Evolutionary conservation across 2,329 filamentous ascomycete species (phyloP).

Genomic region (Hypoxylon sp.): DNA sequence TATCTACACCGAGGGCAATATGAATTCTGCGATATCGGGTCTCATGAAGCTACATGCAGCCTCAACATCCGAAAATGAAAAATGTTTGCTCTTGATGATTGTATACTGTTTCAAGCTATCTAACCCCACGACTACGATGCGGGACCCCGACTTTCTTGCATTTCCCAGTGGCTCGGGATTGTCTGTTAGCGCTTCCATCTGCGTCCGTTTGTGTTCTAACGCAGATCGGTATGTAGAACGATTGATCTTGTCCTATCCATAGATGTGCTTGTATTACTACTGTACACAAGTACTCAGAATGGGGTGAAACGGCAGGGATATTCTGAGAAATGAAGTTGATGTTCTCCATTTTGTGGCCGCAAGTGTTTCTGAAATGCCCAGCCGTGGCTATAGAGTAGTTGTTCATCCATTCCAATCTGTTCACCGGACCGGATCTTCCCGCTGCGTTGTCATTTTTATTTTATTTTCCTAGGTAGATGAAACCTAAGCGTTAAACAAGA

Average conservation of each 20-base stretch:
- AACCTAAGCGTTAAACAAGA: neutral
- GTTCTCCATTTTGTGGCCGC: constrained; percentile 25
- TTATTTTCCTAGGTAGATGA: constrained; percentile 4
- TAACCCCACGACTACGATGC: constrained; percentile 8
- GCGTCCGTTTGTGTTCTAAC: constrained; percentile 9
- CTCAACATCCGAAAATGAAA: constrained; percentile 1
- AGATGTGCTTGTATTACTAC: constrained; percentile 9
- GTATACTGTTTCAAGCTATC: constrained; percentile 13
- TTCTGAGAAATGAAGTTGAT: constrained; percentile 13
- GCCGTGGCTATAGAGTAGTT: constrained; percentile 12
- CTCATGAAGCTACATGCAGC: neutral
- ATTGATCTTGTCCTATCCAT: neutral
- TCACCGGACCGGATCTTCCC: constrained; percentile 38
- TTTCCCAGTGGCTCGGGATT: constrained; percentile 20
- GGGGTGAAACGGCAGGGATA: constrained; percentile 25
- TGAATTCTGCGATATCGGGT: neutral
- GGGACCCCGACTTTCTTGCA: constrained; percentile 5
- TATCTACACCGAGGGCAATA: neutral
- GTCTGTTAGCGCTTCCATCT: constrained; percentile 24
- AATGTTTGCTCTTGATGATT: constrained; percentile 8
- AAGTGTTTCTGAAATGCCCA: constrained; percentile 15
- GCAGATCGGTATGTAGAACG: constrained; percentile 1
- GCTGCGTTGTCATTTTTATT: constrained; percentile 12
- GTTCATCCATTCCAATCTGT: constrained; percentile 22
- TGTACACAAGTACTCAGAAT: constrained; percentile 2